Evolutionary conservation across 176 grass and related monocot genomes (phyloP), one percentile per base, ranked within the genome.

Genomic region (Musa schizocarpa): DNA sequence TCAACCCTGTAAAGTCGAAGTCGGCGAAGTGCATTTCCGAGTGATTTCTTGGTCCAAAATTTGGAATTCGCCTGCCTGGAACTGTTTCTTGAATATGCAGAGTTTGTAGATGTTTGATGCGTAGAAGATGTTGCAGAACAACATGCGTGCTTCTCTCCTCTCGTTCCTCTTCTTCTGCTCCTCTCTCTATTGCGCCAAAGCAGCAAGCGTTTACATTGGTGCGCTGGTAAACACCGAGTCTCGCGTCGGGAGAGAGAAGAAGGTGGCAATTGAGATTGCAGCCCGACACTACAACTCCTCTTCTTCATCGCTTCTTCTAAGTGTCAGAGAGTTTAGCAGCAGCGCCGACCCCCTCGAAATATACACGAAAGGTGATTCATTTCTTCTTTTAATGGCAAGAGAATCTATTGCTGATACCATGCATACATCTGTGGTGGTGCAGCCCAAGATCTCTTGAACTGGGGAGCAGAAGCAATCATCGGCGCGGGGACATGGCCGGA

Each of bases 391-490:
- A 43, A 43, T 43, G 34, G 34, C 34, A 43, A 43, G 3, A 43
- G 34, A 43, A 43, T 43, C 34, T 6, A 43, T 43, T 43, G 34
- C 34, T 43, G 34, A 43, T 43, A 5, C 34, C 34, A 43, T 43
- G 34, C 34, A 43, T 43, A 0, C 34, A 5, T 43, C 3, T 26
- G 13, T 9, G 65, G 7, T 11, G 3, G 1, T 77, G 83, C 54
- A 86, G 83, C 79, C 19, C 61, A 74, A 68, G 72, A 77, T 21
- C 65, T 85, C 49, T 65, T 77, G n/a, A 22, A 26, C 17, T 72
- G 78, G 83, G 78, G 83, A 65, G 78, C 78, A 16, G 69, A 78
- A 51, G 66, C 43, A 52, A 77, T 85, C 52, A 73, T 85, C 19
- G 54, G 76, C 24, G 64, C 74, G 4, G 83, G 73, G 51, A 53